A percentile compares a stretch with the other conserved stretches of the same genome.
phyloP scores from a whole-genome alignment of 352 stramenopile genomes.

The Phytophthora hibernalis region DNA sequence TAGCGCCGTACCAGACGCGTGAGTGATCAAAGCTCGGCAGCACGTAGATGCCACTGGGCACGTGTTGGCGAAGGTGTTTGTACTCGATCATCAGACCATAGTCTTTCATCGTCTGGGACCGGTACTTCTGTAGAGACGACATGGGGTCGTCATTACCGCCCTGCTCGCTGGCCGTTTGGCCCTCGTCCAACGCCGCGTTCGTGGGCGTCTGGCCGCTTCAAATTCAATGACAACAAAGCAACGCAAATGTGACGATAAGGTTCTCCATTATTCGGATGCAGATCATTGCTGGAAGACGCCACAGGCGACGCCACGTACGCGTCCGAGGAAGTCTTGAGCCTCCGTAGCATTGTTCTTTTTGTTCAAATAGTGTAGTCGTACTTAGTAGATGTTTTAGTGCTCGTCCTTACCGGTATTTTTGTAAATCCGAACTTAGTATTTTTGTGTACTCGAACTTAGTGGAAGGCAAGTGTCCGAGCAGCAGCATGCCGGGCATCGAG shows the following conservation, averaged over 20 bases:
- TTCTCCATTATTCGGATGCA: background rate
- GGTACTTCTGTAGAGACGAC: constrained; percentile 86
- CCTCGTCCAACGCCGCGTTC: constrained; percentile 15
- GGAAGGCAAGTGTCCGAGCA: background rate
- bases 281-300: background rate
- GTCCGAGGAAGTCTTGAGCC: constrained; percentile 67
- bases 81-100: constrained; percentile 98
- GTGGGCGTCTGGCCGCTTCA: constrained; percentile 28
- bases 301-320: constrained; percentile 39
- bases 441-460: constrained; percentile 47
- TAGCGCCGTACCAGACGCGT: constrained; percentile 94
- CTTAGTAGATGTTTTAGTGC: too few relatives aligned
- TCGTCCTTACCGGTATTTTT: too few relatives aligned
- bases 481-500: constrained; percentile 71
- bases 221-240: background rate
- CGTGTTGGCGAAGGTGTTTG: constrained; percentile 95
- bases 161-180: constrained; percentile 27
- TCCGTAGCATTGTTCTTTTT: constrained; percentile 58
- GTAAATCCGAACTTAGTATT: too few relatives aligned
- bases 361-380: constrained; percentile 22
- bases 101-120: constrained; percentile 91
- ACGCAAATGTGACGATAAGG: constrained; percentile 7
- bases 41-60: constrained; percentile 95
- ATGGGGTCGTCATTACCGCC: constrained; percentile 54
- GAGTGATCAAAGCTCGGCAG: constrained; percentile 94